Conservation (phyloP, 1,139 yeast genomes). For the Suhomyces coccinellae region DNA sequence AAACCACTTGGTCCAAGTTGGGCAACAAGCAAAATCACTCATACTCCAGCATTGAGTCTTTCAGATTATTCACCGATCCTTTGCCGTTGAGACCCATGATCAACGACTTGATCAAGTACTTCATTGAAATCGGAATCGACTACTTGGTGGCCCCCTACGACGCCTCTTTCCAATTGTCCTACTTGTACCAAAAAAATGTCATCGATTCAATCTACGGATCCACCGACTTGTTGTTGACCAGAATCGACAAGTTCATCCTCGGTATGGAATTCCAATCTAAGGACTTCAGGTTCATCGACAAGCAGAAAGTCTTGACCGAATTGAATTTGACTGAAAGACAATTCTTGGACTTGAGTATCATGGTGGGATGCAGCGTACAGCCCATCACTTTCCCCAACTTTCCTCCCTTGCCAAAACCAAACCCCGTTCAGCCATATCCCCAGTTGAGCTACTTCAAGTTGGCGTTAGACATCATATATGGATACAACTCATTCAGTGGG, state of each 20-base stretch:
- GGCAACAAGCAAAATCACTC: conserved; percentile 29
- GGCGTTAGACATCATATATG: conserved; percentile 46
- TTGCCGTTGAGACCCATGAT: conserved; percentile 51
- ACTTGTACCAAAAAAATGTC: conserved; percentile 53
- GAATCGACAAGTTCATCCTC: conserved; percentile 68
- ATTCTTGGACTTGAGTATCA: conserved; percentile 70
- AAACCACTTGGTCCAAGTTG: conserved; percentile 48
- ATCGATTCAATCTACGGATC: conserved; percentile 85
- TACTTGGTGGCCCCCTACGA: conserved; percentile 82
- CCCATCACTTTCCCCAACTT: conserved; percentile 61
- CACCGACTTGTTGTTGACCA: conserved; percentile 68
- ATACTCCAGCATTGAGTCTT: conserved; percentile 38
- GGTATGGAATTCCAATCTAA: conserved; percentile 68
- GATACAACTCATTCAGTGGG: conserved; percentile 33
- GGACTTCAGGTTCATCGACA: conserved; percentile 68
- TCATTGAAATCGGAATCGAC: conserved; percentile 58
- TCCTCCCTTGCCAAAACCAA: conserved; percentile 53
- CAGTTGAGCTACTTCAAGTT: conserved; percentile 46
- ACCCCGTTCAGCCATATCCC: conserved; percentile 44
- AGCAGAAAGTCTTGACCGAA: conserved; percentile 57
- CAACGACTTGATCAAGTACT: conserved; percentile 56
- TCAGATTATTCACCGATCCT: conserved; percentile 49
- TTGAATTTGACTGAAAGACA: conserved; percentile 62
- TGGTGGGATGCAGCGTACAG: conserved; percentile 78
- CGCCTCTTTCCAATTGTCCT: conserved; percentile 79